Evolutionary conservation across 352 stramenopile species (phyloP), one percentile per base, ranked within the genome.

Genomic region (Globisporangium solare): DNA sequence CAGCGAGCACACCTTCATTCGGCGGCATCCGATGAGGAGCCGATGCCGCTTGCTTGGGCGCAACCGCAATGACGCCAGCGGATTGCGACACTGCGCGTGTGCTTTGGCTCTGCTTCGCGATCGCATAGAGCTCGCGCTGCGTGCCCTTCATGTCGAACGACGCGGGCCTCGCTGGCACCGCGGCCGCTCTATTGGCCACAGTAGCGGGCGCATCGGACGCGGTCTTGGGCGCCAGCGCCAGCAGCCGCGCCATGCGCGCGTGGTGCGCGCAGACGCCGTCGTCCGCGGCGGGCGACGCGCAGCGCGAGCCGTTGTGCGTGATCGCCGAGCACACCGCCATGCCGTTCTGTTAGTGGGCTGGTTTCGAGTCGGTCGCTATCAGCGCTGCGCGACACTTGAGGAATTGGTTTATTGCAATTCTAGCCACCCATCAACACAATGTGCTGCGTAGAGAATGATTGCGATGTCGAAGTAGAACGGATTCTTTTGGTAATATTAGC

Each of bases 241-340:
- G 85, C 47, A 92, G 66, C 22, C 85, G 80, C 40, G 81, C 76
- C 68, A 94, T 88, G 11, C 85, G 80, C 54, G 76, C 73, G 63
- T 94, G 85, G 58, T 94, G 85, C 40, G 80, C 71, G 60, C 85
- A 94, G 41, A 85, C 69, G 21, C 70, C 74, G 12, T 69, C 68
- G 43, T 66, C 56, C 2, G 70, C 71, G 11, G 74, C 79, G 1
- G 61, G 41, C 13, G 79, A 84, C 51, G 73, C 66, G 54, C 85
- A 94, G 15, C 80, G 79, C 60, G 61, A 58, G 45, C 85, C 85
- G 41, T 71, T 85, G 71, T 90, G 82, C 41, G 78, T 91, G 27
- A 80, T 68, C 47, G 76, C 76, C 32, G 61, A 57, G 57, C 75
- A 86, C 48, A 59, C 21, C 49, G 51, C 51, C 57, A 63, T 63